Evolutionary conservation across 2,329 filamentous ascomycete genomes (phyloP), one percentile per base, ranked within the genome.

Genomic region (Rhinocladiella similis): DNA sequence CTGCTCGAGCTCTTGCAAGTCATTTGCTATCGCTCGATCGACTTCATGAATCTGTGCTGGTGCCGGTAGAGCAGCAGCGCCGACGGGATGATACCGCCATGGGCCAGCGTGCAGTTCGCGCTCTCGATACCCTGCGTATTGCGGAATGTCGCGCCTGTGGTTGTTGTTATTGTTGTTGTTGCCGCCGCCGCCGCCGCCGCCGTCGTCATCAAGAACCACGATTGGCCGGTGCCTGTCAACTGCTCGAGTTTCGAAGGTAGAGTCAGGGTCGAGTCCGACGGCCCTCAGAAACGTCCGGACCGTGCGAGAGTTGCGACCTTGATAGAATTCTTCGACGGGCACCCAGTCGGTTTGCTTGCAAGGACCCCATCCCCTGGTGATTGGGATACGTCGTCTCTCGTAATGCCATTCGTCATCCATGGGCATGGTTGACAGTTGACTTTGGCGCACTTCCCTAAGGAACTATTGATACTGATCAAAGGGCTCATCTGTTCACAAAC

Each of bases 311-410:
- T 51, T 36, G 16, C 42, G 46, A 5, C 45, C 43, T 5, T 22
- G 14, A 20, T 58, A 57, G 47, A 55, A 50, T 38, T 61, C 55
- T 25, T 56, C 47, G n/a, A 56, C 47, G 16, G 59, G 55, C 13
- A 58, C 45, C 59, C 55, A 61, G 29, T 58, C 39, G 27, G 59
- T 58, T 43, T 36, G 51, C 50, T 53, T 53, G 33, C 47, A 61
- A 14, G 54, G 55, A 6, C 55, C 59, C 55, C 55, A 61, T 39
- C 54, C 52, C 29, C n/a, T 50, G 12, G 43, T 53, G 38, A 61
- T 39, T 10, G 52, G 52, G 14, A 56, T 55, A 9, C 52, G 39
- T 43, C 52, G 29, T 29, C 53, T 48, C 45, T 49, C 43, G 12
- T 53, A 53, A n/a, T 39, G 25, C 52, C 52, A 54, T 9, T 53